Percentiles rank a stretch among this genome's conserved stretches.
Evolutionary conservation across 768 basidiomycete species (phyloP).

Genomic region (Termitomyces sp.): DNA sequence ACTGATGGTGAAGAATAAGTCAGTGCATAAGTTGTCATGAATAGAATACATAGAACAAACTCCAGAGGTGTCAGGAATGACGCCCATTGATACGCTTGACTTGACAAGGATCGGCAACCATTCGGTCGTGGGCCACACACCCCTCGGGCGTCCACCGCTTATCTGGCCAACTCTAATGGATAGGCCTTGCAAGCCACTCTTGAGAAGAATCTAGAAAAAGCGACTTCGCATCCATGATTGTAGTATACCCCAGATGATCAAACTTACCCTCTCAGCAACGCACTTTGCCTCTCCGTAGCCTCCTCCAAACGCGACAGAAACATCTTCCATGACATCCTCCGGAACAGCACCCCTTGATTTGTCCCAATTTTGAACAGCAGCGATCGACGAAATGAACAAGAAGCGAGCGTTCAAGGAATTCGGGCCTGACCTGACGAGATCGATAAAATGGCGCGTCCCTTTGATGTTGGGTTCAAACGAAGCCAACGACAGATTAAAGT

Average conservation of each 20-base stretch:
- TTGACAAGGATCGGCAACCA: constrained; percentile 40
- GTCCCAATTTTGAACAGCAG: constrained; percentile 21
- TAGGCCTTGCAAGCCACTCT: constrained; percentile 27
- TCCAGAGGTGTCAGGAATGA: constrained; percentile 25
- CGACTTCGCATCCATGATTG: background rate
- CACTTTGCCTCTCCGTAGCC: constrained; percentile 34
- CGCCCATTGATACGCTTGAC: constrained; percentile 27
- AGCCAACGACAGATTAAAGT: constrained; percentile 36
- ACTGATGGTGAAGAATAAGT: constrained; percentile 10
- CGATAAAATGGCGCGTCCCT: constrained; percentile 29
- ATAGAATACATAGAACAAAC: constrained; percentile 18
- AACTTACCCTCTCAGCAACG: constrained; percentile 29
- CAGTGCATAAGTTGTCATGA: background rate
- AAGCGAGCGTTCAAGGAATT: constrained; percentile 19
- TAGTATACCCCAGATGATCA: background rate
- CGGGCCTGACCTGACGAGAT: constrained; percentile 23
- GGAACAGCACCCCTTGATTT: constrained; percentile 24
- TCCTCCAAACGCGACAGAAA: constrained; percentile 24
- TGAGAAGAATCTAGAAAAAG: constrained; percentile 24
- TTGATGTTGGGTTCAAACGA: constrained; percentile 36
- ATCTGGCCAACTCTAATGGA: constrained; percentile 36
- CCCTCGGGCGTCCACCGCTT: constrained; percentile 29
- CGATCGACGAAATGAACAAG: constrained; percentile 33
- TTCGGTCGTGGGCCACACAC: constrained; percentile 36
- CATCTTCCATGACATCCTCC: constrained; percentile 28